These are phyloP conservation scores for Neopestalotiopsis sp. DNA, from an alignment of 2,329 filamentous ascomycete genomes.

Conservation along the genomic window DNA sequence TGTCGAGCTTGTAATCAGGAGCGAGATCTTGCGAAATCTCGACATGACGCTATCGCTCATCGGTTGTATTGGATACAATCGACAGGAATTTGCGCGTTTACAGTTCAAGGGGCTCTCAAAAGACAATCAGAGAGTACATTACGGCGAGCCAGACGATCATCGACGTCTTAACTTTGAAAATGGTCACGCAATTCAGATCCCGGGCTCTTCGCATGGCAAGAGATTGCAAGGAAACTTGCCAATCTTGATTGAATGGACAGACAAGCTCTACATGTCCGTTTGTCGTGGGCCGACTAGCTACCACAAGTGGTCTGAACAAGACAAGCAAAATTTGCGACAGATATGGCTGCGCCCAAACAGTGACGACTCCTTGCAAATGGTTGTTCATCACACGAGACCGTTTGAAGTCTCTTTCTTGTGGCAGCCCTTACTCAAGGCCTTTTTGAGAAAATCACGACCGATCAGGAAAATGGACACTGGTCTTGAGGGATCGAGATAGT, in stretches of 20 bases:
- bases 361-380: conserved; percentile 9
- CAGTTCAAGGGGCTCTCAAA: conserved; percentile 18
- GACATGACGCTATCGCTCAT: conserved; percentile 17
- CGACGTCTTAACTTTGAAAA: neutral
- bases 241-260: conserved; percentile 20
- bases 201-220: neutral
- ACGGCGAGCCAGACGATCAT: neutral
- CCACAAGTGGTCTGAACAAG: conserved; percentile 13
- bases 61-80: conserved; percentile 5
- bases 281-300: conserved; percentile 19
- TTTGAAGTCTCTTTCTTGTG: conserved; percentile 17
- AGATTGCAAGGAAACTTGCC: conserved; percentile 8
- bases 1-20: conserved; percentile 18
- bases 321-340: conserved; percentile 2
- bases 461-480: neutral
- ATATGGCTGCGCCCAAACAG: conserved; percentile 13
- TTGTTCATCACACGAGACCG: conserved; percentile 5
- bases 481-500: no score
- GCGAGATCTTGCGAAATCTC: conserved; percentile 8
- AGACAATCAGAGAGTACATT: conserved; percentile 16
- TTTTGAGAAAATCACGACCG: neutral
- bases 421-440: conserved; percentile 5
- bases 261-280: conserved; percentile 18
- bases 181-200: neutral
- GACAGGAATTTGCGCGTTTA: neutral